Percentiles rank a stretch among this genome's conserved stretches.
phyloP scores from a whole-genome alignment of 495 filamentous ascomycete genomes.

The Podospora pseudopauciseta region DNA sequence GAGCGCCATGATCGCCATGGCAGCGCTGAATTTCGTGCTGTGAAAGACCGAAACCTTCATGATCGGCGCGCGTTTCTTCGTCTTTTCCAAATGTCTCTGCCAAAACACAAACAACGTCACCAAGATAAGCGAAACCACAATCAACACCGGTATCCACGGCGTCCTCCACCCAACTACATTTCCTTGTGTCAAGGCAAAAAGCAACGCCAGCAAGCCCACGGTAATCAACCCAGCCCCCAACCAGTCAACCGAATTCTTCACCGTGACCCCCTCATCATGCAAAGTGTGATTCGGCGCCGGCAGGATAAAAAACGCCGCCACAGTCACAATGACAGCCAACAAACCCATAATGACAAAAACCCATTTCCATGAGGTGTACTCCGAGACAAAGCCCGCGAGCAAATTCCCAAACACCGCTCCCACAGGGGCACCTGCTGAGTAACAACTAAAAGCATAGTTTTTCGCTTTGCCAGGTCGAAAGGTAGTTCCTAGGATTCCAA shows the following conservation, averaged over 20 bases:
- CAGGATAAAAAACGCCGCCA: conserved; percentile 61
- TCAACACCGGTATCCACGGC: conserved; percentile 60
- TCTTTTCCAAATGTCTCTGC: conserved; percentile 57
- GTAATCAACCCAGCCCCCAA: conserved; percentile 62
- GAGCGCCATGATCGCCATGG: conserved; percentile 56
- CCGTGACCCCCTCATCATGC: conserved; percentile 25
- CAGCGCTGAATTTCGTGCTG: conserved; percentile 51
- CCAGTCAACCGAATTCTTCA: conserved; percentile 54
- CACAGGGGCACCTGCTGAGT: conserved; percentile 55
- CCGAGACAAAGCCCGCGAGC: conserved; percentile 49
- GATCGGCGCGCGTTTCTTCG: conserved; percentile 42
- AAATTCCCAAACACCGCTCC: conserved; percentile 56
- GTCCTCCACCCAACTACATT: conserved; percentile 65
- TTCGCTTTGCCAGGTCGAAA: conserved; percentile 60
- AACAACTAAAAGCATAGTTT: conserved; percentile 58
- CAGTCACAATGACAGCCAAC: conserved; percentile 56
- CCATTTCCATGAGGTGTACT: conserved; percentile 58
- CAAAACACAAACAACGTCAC: conserved; percentile 59
- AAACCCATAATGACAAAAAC: conserved; percentile 65
- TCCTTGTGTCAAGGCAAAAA: conserved; percentile 62
- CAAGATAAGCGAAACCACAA: conserved; percentile 58
- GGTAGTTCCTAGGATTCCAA: conserved; percentile 59
- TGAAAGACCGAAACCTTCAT: conserved; percentile 58
- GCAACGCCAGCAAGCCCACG: conserved; percentile 55
- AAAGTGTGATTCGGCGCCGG: conserved; percentile 48